Conservation (phyloP, 306 rosid species). For the Medicago arabica region DNA sequence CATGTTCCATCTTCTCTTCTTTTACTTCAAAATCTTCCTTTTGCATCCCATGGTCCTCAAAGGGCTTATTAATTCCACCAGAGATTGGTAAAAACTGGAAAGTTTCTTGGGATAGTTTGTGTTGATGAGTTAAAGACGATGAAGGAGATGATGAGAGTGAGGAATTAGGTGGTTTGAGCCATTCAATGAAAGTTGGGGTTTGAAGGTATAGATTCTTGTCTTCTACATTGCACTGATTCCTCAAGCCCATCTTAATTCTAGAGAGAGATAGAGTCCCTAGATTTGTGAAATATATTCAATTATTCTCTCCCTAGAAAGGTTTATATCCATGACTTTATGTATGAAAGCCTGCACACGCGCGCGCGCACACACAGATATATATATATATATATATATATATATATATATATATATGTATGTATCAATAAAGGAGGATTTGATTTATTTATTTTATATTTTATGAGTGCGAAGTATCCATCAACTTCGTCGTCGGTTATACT, state of each 20-base stretch:
- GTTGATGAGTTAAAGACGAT: slow-evolving; percentile 35
- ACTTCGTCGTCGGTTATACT: background rate
- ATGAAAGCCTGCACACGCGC: slow-evolving; percentile 51
- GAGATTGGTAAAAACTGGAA: slow-evolving; percentile 71
- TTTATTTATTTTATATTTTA: background rate
- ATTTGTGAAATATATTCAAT: slow-evolving; percentile 43
- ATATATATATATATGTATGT: no score
- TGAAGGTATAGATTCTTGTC: slow-evolving; percentile 58
- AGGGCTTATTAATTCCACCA: slow-evolving; percentile 36
- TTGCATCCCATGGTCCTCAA: slow-evolving; percentile 48
- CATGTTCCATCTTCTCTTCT: slow-evolving; percentile 61
- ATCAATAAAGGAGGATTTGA: slow-evolving; percentile 43
- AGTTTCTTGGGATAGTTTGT: slow-evolving; percentile 40
- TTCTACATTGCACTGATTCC: slow-evolving; percentile 53
- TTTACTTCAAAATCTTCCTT: slow-evolving; percentile 56
- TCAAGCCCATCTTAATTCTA: slow-evolving; percentile 66
- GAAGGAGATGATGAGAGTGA: slow-evolving; percentile 43
- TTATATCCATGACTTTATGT: slow-evolving; percentile 53
- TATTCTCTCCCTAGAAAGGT: slow-evolving; percentile 53
- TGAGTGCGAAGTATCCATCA: background rate
- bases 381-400: no score
- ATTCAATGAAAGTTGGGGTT: slow-evolving; percentile 88
- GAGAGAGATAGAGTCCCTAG: slow-evolving; percentile 32
- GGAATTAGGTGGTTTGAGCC: slow-evolving; percentile 78
- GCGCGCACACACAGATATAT: no score